Percentiles rank a stretch among this genome's conserved stretches.
phyloP scores from a whole-genome alignment of 352 stramenopile genomes.

The Globisporangium uncinulatum region DNA sequence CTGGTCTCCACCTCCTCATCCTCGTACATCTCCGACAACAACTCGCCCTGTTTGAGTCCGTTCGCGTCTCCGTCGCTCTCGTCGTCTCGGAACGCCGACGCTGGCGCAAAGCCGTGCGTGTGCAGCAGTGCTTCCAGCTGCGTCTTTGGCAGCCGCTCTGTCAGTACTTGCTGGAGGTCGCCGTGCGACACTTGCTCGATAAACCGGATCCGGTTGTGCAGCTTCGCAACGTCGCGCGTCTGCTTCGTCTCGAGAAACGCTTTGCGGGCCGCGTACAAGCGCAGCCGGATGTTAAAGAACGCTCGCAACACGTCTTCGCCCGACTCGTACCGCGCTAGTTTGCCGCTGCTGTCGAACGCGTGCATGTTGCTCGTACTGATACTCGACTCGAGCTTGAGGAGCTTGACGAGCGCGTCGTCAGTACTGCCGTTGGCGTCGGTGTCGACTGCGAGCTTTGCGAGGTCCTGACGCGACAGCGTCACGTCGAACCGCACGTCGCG shows the following conservation, averaged over 20 bases:
- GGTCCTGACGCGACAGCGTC: slow-evolving; percentile 61
- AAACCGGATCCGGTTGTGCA: slow-evolving; percentile 97
- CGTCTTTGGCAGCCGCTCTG: slow-evolving; percentile 58
- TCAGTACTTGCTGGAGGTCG: slow-evolving; percentile 88
- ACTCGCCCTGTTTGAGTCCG: slow-evolving; percentile 12
- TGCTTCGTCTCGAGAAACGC: slow-evolving; percentile 77
- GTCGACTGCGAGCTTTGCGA: slow-evolving; percentile 65
- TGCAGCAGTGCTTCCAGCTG: slow-evolving; percentile 49
- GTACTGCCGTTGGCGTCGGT: slow-evolving; percentile 21
- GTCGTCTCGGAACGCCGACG: slow-evolving; percentile 33
- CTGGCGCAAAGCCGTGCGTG: slow-evolving; percentile 37
- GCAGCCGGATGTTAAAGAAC: slow-evolving; percentile 93
- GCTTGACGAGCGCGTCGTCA: slow-evolving; percentile 61
- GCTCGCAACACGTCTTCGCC: slow-evolving; percentile 89
- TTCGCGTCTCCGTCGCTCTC: slow-evolving; percentile 16
- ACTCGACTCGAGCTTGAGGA: slow-evolving; percentile 93
- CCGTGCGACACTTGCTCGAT: slow-evolving; percentile 94
- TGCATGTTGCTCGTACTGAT: slow-evolving; percentile 98
- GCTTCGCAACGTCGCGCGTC: slow-evolving; percentile 77
- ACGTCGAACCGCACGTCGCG: slow-evolving; percentile 81
- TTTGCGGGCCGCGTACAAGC: slow-evolving; percentile 86
- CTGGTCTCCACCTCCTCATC: slow-evolving; percentile 17
- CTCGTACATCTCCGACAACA: slow-evolving; percentile 3
- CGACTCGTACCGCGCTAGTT: slow-evolving; percentile 91
- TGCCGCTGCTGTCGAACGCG: slow-evolving; percentile 90